These are phyloP conservation scores for Aspergillus sparsus DNA, from an alignment of 495 filamentous ascomycete species.

Conservation along the genomic window DNA sequence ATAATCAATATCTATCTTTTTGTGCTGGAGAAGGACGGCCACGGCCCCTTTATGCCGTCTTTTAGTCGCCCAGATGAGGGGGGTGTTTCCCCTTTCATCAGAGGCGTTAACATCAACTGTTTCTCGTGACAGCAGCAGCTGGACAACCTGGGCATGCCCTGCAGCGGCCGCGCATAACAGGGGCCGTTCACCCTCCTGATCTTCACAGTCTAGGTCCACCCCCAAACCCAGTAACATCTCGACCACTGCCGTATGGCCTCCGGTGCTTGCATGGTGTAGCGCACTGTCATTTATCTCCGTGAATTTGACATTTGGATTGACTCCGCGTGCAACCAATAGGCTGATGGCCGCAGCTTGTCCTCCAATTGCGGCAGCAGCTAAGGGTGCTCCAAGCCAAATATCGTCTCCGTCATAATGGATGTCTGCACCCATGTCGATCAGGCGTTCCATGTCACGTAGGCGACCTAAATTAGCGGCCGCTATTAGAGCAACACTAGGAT, in stretches of 20 bases:
- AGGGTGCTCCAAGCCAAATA: background rate
- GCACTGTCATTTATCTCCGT: background rate
- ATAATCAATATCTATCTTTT: background rate
- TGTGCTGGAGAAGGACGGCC: background rate
- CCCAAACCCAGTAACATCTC: background rate
- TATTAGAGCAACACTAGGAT: background rate
- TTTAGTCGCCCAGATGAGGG: background rate
- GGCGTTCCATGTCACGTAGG: background rate
- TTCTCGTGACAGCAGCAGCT: background rate
- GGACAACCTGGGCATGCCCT: background rate
- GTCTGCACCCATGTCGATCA: background rate
- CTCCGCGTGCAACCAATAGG: background rate
- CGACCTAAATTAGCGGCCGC: background rate
- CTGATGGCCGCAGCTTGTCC: background rate
- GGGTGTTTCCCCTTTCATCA: background rate
- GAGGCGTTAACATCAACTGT: background rate
- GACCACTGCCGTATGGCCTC: background rate
- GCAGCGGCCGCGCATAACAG: background rate
- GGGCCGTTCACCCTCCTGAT: background rate
- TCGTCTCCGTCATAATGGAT: background rate
- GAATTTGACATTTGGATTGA: background rate
- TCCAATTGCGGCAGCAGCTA: background rate
- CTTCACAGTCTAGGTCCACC: background rate
- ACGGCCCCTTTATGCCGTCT: background rate
- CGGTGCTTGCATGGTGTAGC: background rate